Percentiles rank a stretch among this genome's conserved stretches.
phyloP scores from a whole-genome alignment of 805 yeast genomes.

The Teunomyces tritomae region DNA sequence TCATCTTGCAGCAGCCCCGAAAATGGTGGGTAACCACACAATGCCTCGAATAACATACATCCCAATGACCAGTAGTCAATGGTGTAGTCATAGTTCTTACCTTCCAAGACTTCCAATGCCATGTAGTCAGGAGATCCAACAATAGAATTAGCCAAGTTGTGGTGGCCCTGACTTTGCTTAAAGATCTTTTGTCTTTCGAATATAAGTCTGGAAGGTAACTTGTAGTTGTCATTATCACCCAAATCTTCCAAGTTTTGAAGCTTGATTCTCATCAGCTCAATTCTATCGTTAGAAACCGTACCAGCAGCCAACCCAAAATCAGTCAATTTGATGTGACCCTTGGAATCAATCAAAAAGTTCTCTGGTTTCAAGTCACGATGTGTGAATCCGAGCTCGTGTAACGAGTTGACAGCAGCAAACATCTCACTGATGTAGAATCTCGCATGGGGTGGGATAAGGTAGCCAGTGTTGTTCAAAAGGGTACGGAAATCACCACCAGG shows the following conservation, averaged over 20 bases:
- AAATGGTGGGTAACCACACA: constrained; percentile 97
- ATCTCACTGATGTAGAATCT: constrained; percentile 93
- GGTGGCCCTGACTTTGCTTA: constrained; percentile 74
- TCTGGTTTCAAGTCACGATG: constrained; percentile 97
- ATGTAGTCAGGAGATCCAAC: constrained; percentile 99
- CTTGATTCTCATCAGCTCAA: constrained; percentile 83
- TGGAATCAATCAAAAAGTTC: constrained; percentile 82
- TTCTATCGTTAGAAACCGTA: constrained; percentile 85
- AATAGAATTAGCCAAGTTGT: constrained; percentile 88
- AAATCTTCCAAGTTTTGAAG: constrained; percentile 70
- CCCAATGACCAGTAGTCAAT: constrained; percentile 99
- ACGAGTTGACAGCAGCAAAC: constrained; percentile 91
- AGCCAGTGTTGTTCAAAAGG: constrained; percentile 86
- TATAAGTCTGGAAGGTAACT: constrained; percentile 65
- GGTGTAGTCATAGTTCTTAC: constrained; percentile 89
- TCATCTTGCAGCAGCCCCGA: constrained; percentile 92
- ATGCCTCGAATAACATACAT: constrained; percentile 92
- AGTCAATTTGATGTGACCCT: constrained; percentile 89
- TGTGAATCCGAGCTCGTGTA: constrained; percentile 92
- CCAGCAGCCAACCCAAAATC: constrained; percentile 99
- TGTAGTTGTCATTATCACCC: constrained; percentile 43
- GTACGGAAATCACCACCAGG: constrained; percentile 99
- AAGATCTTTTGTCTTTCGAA: constrained; percentile 86
- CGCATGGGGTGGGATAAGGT: constrained; percentile 90
- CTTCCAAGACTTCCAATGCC: constrained; percentile 97